Evolutionary conservation across 768 basidiomycete genomes (phyloP).

Genomic region (Lentinula guzmanii): DNA sequence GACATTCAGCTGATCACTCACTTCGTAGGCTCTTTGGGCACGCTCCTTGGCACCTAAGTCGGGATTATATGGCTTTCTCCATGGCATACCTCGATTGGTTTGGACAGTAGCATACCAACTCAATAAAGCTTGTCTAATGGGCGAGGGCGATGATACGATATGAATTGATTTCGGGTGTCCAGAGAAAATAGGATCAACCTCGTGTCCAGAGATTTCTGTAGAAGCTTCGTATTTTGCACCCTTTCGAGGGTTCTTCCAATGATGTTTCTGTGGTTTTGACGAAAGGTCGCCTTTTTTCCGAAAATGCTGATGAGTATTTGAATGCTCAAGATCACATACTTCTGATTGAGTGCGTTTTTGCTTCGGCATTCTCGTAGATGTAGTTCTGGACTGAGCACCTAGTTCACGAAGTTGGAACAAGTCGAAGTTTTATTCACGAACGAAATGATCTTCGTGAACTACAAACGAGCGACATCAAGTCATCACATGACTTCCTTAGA

Average conservation of each 20-base stretch:
- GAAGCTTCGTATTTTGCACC: not conserved
- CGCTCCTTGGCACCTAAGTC: slow-evolving; percentile 49
- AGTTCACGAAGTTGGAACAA: too few relatives aligned
- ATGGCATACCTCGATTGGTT: slow-evolving; percentile 79
- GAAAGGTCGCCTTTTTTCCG: not conserved
- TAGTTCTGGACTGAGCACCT: too few relatives aligned
- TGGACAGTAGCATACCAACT: slow-evolving; percentile 71
- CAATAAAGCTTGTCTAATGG: slow-evolving; percentile 45
- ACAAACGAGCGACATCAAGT: too few relatives aligned
- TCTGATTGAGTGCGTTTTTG: slow-evolving; percentile 10
- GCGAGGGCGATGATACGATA: slow-evolving; percentile 30
- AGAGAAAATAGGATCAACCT: slow-evolving; percentile 29
- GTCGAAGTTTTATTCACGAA: too few relatives aligned
- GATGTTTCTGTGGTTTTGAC: not conserved
- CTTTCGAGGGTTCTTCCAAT: not conserved
- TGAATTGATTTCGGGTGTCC: slow-evolving; percentile 46
- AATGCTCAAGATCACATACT: not conserved
- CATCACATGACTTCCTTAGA: too few relatives aligned
- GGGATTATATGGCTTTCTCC: slow-evolving; percentile 72
- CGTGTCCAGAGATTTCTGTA: not conserved
- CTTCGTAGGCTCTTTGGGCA: slow-evolving; percentile 90
- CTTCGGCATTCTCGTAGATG: not conserved
- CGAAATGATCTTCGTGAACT: too few relatives aligned
- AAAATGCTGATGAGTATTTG: not conserved
- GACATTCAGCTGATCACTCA: slow-evolving; percentile 22